These are phyloP conservation scores for Salinomyces thailandicus DNA, from an alignment of 2,329 filamentous ascomycete species.

Conservation along the genomic window DNA sequence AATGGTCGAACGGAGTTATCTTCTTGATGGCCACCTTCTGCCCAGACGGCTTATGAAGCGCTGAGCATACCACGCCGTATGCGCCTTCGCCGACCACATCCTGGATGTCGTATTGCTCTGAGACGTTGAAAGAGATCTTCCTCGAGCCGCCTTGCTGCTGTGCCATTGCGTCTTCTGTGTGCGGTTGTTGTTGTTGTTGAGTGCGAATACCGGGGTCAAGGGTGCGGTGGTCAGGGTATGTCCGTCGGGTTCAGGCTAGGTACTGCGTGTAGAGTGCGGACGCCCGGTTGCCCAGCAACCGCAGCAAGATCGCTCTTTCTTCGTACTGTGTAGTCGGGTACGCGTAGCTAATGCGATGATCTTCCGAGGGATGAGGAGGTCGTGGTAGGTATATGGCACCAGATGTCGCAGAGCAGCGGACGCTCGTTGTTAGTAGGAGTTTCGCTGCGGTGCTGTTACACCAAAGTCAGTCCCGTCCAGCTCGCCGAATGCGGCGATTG, in stretches of 20 bases:
- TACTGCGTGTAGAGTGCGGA: too few species aligned
- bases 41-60: constrained; percentile 92
- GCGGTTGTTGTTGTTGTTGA: neutral
- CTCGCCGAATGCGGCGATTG: constrained; percentile 1
- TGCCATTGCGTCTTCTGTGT: constrained; percentile 3
- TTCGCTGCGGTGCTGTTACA: neutral
- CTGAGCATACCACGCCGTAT: constrained; percentile 96
- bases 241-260: too few species aligned
- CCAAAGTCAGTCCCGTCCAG: constrained; percentile 3
- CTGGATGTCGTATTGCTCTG: constrained; percentile 98
- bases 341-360: too few species aligned
- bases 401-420: neutral
- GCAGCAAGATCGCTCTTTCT: neutral
- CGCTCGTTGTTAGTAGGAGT: neutral
- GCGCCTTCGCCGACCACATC: constrained; percentile 98
- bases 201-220: too few species aligned
- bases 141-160: constrained; percentile 45
- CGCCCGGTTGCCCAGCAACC: neutral
- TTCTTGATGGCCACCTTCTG: constrained; percentile 99
- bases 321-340: too few species aligned
- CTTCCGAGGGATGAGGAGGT: too few species aligned
- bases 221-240: too few species aligned
- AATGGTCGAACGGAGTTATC: constrained; percentile 98
- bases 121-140: constrained; percentile 99
- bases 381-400: too few species aligned